Percentiles rank a stretch among this genome's conserved stretches.
Conservation (phyloP, 306 rosid genomes). For the Hippophae rhamnoides region DNA sequence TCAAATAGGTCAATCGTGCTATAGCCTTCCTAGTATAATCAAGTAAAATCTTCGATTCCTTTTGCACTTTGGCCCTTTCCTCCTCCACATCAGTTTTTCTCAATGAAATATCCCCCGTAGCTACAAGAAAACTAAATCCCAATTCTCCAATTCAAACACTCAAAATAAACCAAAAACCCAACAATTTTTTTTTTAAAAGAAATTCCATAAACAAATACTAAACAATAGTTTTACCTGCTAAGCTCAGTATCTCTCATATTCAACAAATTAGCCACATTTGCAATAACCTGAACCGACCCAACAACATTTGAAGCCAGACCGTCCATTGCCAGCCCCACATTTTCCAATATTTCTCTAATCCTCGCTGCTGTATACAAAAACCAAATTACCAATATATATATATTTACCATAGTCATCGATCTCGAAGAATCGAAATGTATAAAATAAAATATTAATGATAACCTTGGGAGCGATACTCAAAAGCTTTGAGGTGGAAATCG, state of each 20-base stretch:
- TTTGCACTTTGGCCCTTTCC: conserved; percentile 70
- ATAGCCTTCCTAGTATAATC: conserved; percentile 92
- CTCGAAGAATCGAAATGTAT: background rate
- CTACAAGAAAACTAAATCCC: conserved; percentile 74
- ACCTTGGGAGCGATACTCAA: conserved; percentile 83
- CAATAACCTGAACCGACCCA: conserved; percentile 71
- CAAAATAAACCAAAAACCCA: background rate
- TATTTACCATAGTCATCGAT: too few species aligned
- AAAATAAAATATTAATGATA: background rate
- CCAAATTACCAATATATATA: background rate
- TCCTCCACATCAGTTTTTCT: conserved; percentile 90
- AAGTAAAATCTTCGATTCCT: conserved; percentile 77
- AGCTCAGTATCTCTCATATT: conserved; percentile 92
- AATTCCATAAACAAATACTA: background rate
- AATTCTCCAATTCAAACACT: conserved; percentile 16
- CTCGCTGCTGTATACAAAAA: conserved; percentile 57
- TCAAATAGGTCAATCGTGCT: conserved; percentile 73
- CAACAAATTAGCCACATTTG: conserved; percentile 78
- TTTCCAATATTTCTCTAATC: conserved; percentile 81
- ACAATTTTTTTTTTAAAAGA: background rate
- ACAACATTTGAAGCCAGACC: conserved; percentile 69
- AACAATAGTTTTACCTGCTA: conserved; percentile 48
- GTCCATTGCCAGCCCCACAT: conserved; percentile 85
- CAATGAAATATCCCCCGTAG: conserved; percentile 82
- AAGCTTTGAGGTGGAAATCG: conserved; percentile 75